Percentiles rank a stretch among this genome's conserved stretches.
These are phyloP conservation scores for Xerocomellus chrysenteron DNA, from an alignment of 768 basidiomycete genomes.

Conservation along the genomic window DNA sequence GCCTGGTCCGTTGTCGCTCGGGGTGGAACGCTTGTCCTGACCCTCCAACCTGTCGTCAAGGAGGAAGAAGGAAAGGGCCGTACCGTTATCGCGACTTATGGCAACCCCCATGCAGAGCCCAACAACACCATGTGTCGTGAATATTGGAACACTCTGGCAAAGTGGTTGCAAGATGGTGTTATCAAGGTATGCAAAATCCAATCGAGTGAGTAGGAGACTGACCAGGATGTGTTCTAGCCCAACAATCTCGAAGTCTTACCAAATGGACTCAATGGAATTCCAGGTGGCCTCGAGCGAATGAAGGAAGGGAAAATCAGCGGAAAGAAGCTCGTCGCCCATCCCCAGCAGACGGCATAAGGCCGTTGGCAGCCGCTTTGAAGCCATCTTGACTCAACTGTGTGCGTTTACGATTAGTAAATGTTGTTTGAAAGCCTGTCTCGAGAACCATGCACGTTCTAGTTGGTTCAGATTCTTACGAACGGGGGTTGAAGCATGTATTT, in stretches of 20 bases:
- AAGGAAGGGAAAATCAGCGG: conserved; percentile 41
- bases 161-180: conserved; percentile 26
- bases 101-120: conserved; percentile 19
- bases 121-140: conserved; percentile 19
- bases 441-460: not conserved
- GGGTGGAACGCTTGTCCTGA: conserved; percentile 34
- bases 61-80: conserved; percentile 25
- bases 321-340: conserved; percentile 42
- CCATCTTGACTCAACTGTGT: not conserved
- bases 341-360: conserved; percentile 35
- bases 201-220: not conserved
- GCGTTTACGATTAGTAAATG: conserved; percentile 20
- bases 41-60: conserved; percentile 21
- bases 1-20: conserved; percentile 34
- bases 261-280: conserved; percentile 39
- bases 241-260: conserved; percentile 42
- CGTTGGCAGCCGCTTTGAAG: not conserved
- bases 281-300: conserved; percentile 37
- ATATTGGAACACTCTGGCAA: conserved; percentile 19
- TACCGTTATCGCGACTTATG: conserved; percentile 21
- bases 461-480: not conserved
- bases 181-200: conserved; percentile 21
- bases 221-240: conserved; percentile 31
- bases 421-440: not conserved
- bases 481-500: not conserved